Conservation (phyloP, 2,329 filamentous ascomycete genomes). For the Aspergillus latus region DNA sequence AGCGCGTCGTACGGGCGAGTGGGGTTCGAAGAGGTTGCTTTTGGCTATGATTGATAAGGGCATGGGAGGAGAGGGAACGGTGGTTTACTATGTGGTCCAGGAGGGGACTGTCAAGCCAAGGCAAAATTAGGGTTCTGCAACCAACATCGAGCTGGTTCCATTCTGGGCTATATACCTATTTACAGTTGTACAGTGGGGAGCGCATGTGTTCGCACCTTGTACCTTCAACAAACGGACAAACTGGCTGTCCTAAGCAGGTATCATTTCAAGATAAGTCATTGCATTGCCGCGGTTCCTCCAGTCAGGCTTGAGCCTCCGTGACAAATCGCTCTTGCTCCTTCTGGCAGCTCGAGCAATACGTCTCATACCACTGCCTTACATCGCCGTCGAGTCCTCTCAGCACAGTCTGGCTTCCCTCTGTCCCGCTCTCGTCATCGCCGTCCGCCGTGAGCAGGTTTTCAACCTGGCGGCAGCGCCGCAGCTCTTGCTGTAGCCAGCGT, state of each 20-base stretch:
- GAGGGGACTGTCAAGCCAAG: conserved; percentile 65
- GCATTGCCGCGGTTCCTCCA: conserved; percentile 2
- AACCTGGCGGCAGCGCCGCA: conserved; percentile 68
- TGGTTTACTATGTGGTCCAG: conserved; percentile 65
- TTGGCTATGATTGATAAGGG: conserved; percentile 56
- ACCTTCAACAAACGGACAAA: conserved; percentile 16
- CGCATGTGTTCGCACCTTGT: conserved; percentile 3
- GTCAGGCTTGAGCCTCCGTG: conserved; percentile 23
- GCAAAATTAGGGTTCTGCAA: conserved; percentile 52
- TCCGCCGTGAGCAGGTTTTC: conserved; percentile 46
- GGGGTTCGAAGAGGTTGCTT: conserved; percentile 55
- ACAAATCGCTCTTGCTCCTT: conserved; percentile 40
- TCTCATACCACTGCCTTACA: conserved; percentile 57
- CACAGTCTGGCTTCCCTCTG: conserved; percentile 26
- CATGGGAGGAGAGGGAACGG: conserved; percentile 57
- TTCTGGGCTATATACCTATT: conserved; percentile 11
- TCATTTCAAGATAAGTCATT: conserved; percentile 26
- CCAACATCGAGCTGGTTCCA: neutral
- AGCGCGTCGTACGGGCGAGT: conserved; percentile 33
- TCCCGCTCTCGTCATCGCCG: conserved; percentile 23
- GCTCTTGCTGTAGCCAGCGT: conserved; percentile 83
- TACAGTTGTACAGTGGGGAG: conserved; percentile 4
- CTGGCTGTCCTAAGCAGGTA: conserved; percentile 30
- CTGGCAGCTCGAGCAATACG: conserved; percentile 64
- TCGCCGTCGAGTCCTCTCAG: conserved; percentile 43